Evolutionary conservation across 2,329 filamentous ascomycete genomes (phyloP).

Genomic region (Exophiala oligosperma): DNA sequence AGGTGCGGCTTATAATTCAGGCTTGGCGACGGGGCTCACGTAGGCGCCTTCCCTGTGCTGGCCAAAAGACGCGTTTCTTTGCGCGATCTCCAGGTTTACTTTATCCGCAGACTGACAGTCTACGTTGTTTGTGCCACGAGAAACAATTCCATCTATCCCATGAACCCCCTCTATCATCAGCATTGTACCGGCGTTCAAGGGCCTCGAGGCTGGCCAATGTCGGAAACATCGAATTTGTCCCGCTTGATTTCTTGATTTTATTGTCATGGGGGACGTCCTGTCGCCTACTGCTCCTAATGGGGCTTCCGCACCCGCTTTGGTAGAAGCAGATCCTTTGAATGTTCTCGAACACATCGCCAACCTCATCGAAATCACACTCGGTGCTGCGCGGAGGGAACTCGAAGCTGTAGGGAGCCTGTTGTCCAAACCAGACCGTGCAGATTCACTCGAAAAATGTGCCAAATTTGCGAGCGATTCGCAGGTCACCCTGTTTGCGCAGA

Average conservation of each 20-base stretch:
- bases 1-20: not conserved
- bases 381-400: slow-evolving; percentile 75
- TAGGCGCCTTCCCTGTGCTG: not conserved
- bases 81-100: not conserved
- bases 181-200: slow-evolving; percentile 27
- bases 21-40: not conserved
- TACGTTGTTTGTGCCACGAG: not conserved
- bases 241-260: slow-evolving; percentile 3
- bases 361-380: slow-evolving; percentile 71
- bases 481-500: slow-evolving; percentile 82
- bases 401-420: slow-evolving; percentile 80
- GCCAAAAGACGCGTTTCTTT: not conserved
- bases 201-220: slow-evolving; percentile 18
- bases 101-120: not conserved
- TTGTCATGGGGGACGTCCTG: slow-evolving; percentile 26
- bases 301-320: slow-evolving; percentile 8
- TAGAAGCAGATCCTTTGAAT: slow-evolving; percentile 58
- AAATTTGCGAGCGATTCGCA: slow-evolving; percentile 89
- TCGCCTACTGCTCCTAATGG: slow-evolving; percentile 26
- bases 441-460: slow-evolving; percentile 83
- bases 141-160: not conserved
- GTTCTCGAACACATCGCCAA: slow-evolving; percentile 71
- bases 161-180: slow-evolving; percentile 13
- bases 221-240: slow-evolving; percentile 5
- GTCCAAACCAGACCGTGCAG: slow-evolving; percentile 67